Base-by-base conservation (phyloP, 305 asterid genomes). In the Rubia occidens region DNA sequence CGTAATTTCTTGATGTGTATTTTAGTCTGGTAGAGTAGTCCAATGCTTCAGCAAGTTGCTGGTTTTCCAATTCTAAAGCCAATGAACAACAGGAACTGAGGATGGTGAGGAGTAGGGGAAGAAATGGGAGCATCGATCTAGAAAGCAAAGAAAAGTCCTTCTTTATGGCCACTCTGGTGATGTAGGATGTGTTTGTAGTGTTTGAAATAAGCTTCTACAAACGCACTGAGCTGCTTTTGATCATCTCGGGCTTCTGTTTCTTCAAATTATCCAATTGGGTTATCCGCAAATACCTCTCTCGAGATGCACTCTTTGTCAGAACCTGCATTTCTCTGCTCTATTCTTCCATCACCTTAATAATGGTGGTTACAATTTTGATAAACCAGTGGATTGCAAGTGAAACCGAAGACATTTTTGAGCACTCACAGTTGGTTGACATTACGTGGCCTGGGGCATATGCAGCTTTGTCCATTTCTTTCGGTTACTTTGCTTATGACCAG, bases 401-500 rank as follows among this genome's bases (percentile, higher is more conserved):
- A 37, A 47, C 78, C 26, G 76, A 69, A 26, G 66, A 72, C 78
- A 87, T 93, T 86, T 83, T 93, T 79, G 95, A 87, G 56, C 98
- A 90, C 75, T 79, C 94, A 0, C 83, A 85, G 71, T 82, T 93
- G 51, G 40, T 37, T 37, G 82, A 83, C 53, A 77, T 70, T 71
- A 84, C 84, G 17, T 93, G 98, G 98, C 87, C 82, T 7, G 85
- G 87, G 82, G 91, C 98, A 24, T 88, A 85, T 78, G 75, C 82
- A 45, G 90, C 88, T 72, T 75, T 90, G 66, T 88, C 96, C 82
- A 78, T 93, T 78, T 93, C 98, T 15, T 76, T 82, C 74, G 97
- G 96, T 54, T 93, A 90, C 75, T 93, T 93, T 80, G 98, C 98
- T 39, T 93, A 93, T 71, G 98, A 93, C 79, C 98, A 93, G 78